Conservation (phyloP, 2,329 filamentous ascomycete species). For the Tothia fuscella region DNA sequence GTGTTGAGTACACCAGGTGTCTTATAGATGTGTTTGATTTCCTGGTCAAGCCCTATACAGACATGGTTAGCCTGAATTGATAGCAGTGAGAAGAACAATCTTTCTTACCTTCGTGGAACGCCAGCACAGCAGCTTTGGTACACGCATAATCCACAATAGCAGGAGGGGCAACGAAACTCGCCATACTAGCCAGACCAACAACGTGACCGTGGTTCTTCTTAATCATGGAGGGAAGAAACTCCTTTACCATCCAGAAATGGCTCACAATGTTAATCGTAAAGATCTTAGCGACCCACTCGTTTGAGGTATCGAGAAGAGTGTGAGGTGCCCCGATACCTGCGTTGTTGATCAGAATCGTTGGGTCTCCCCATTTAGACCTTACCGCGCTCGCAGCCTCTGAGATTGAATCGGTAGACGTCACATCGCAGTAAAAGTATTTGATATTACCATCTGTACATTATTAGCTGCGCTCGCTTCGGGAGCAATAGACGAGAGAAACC, state of each 20-base stretch:
- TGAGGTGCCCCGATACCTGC: constrained; percentile 36
- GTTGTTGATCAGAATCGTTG: constrained; percentile 39
- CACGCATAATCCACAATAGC: constrained; percentile 42
- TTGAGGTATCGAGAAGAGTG: constrained; percentile 34
- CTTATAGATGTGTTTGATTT: constrained; percentile 16
- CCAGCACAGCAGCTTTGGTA: constrained; percentile 40
- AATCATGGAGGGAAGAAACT: constrained; percentile 42
- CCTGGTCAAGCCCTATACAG: constrained; percentile 17
- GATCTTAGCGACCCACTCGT: constrained; percentile 33
- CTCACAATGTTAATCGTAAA: constrained; percentile 42
- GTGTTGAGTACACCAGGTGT: constrained; percentile 19
- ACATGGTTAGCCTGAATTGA: background rate
- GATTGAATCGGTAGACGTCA: constrained; percentile 36
- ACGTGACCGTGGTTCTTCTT: constrained; percentile 42
- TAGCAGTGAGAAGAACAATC: background rate
- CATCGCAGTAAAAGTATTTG: constrained; percentile 34
- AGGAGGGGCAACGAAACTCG: constrained; percentile 35
- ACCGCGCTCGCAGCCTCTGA: constrained; percentile 28
- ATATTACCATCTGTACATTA: constrained; percentile 14
- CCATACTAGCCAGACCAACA: constrained; percentile 43
- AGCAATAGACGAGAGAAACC: background rate
- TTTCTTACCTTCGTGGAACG: constrained; percentile 37
- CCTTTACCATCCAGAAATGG: constrained; percentile 39
- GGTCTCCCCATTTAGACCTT: constrained; percentile 29
- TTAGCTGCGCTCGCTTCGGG: background rate